Base-by-base conservation (phyloP, 1,284 basidiomycete genomes). In the Vanrija pseudolonga region DNA sequence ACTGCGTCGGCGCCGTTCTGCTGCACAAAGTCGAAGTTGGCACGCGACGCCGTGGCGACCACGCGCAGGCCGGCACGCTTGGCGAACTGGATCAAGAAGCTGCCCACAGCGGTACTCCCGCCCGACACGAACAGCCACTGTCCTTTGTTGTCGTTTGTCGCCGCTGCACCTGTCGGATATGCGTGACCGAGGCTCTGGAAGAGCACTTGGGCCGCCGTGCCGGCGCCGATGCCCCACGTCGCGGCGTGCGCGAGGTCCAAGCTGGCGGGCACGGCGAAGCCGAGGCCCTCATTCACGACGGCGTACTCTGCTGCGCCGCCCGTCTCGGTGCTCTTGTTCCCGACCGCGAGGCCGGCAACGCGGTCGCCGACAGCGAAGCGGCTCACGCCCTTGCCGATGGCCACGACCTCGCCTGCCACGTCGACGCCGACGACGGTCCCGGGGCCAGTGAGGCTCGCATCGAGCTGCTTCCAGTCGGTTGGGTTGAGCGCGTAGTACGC, bases 81-180 rank as follows among this genome's bases (percentile, higher is more conserved):
- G 28, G 76, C 76, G 28, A 80, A 67, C 57, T 81, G 78, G 28
- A 80, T 59, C 12, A 77, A 76, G 63, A 74, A 81, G 38, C 78
- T 63, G 0, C 80, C 80, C 44, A 80, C 77, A 6, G 73, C 65
- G 6, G 76, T 73, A 19, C 77, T 67, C 11, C 77, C 80, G 15
- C 76, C 76, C 69, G 77, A 79, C 22, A 81, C 68, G 24, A 81
- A 58, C 50, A 75, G 59, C 50, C 68, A 57, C 22, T n/a, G n/a
- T n/a, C n/a, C n/a, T n/a, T 36, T 36, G 36, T 41, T 49, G 2
- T 46, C 46, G 1, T 45, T 39, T 19, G 43, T n/a, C n/a, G n/a
- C 36, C 0, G 52, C 40, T 15, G 36, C 17, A 17, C 24, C 20
- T 2, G 32, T 9, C 1, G 32, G 32, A 12, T 14, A 32, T 12